These are phyloP conservation scores for Puccinia sorghi DNA, from an alignment of 1,284 basidiomycete species.

Conservation along the genomic window DNA sequence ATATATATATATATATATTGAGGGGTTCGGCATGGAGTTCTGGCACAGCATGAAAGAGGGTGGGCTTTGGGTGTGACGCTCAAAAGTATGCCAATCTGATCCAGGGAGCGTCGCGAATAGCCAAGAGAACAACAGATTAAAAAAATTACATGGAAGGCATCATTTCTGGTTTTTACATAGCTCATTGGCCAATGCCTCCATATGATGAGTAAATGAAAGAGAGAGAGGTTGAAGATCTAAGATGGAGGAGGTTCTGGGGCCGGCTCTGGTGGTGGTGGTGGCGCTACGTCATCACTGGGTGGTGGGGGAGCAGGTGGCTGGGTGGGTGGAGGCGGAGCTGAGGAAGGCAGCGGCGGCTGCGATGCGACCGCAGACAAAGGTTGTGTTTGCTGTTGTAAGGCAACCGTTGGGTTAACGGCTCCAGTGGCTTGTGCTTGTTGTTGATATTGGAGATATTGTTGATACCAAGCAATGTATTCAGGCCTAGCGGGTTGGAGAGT, in stretches of 20 bases:
- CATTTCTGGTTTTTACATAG: no score
- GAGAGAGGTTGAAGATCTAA: background rate
- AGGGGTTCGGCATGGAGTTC: no score
- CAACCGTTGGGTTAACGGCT: conserved; percentile 2
- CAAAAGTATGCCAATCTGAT: no score
- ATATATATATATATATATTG: no score
- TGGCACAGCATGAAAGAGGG: no score
- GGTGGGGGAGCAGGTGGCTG: conserved; percentile 25
- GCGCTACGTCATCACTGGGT: conserved; percentile 39
- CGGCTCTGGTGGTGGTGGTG: conserved; percentile 42
- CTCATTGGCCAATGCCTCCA: background rate
- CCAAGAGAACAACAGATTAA: no score
- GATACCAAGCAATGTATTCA: conserved; percentile 49
- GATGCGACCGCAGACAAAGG: background rate
- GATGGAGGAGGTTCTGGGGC: conserved; percentile 38
- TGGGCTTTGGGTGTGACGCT: no score
- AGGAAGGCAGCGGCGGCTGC: conserved; percentile 11
- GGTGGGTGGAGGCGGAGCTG: conserved; percentile 5
- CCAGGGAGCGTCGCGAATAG: no score
- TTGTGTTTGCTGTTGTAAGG: background rate
- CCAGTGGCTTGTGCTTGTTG: conserved; percentile 32
- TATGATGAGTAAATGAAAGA: background rate
- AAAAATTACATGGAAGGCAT: no score
- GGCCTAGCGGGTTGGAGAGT: conserved; percentile 15
- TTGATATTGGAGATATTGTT: conserved; percentile 49